Conservation (phyloP, 2,329 filamentous ascomycete genomes). For the Stachybotrys echinatus region DNA sequence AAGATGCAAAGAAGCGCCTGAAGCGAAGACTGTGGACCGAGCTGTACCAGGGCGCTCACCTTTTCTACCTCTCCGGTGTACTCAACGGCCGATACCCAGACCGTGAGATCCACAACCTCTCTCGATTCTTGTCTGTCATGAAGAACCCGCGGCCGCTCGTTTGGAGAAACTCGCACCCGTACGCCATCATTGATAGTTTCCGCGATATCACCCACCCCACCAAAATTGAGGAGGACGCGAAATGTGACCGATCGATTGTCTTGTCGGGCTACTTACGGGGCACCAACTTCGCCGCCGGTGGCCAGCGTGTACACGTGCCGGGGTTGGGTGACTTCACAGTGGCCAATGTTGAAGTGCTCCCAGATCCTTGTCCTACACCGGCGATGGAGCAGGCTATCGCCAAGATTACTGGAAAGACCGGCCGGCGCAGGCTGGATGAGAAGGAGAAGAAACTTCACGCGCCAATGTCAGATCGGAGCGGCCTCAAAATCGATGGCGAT, state of each 20-base stretch:
- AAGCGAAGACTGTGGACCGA: conserved; percentile 98
- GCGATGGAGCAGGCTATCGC: conserved; percentile 82
- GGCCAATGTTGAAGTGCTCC: conserved; percentile 75
- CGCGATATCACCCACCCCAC: conserved; percentile 93
- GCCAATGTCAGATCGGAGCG: conserved; percentile 96
- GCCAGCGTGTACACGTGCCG: conserved; percentile 85
- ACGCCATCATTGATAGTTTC: conserved; percentile 89
- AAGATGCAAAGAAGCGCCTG: conserved; percentile 90
- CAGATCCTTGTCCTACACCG: conserved; percentile 93
- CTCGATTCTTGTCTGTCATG: conserved; percentile 95
- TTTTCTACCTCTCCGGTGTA: conserved; percentile 95
- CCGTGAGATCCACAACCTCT: conserved; percentile 91
- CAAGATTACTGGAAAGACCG: conserved; percentile 77
- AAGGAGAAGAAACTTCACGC: conserved; percentile 97
- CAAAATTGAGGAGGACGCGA: conserved; percentile 79
- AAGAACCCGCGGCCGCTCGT: conserved; percentile 96
- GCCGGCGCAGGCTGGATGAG: conserved; percentile 77
- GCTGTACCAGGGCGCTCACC: conserved; percentile 90
- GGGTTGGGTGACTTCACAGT: conserved; percentile 87
- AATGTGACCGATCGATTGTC: conserved; percentile 86
- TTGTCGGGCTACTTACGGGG: conserved; percentile 91
- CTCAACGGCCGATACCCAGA: conserved; percentile 97
- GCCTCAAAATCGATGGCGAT: conserved; percentile 93
- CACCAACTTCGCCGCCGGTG: conserved; percentile 84
- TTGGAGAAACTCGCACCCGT: conserved; percentile 95